Base-by-base conservation (phyloP, 768 basidiomycete species). In the Lactarius psammicola region DNA sequence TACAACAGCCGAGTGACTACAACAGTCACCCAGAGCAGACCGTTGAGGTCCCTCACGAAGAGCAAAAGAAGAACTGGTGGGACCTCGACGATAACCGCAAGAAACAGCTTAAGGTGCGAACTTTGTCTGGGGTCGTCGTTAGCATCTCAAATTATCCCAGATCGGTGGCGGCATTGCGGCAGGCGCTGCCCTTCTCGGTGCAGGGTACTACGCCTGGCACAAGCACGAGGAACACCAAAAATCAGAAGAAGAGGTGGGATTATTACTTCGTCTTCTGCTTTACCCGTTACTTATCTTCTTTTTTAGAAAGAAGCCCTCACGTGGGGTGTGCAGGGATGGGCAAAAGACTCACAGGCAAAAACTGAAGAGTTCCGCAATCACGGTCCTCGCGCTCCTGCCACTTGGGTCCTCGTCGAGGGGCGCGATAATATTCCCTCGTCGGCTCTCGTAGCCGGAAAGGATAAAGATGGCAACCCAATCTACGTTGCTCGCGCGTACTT, bases 401-500 rank as follows among this genome's bases (percentile, higher is more conserved):
- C 83, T 26, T 92, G 90, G 90, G 70, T 89, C 40, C 79, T 86
- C 57, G 82, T 78, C 44, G 76, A 84, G 49, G 87, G 87, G 59
- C 84, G 78, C 71, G 72, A 79, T 38, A 59, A 38, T 1, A 87
- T 90, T 64, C 89, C 89, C 33, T 71, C 70, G 3, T 77, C 78
- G 59, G 87, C 88, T 30, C 80, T 91, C 64, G 72, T 75, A 42
- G 68, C 23, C 4, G 85, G 84, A 10, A 87, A 85, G 17, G 78
- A 81, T 65, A 85, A 87, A 70, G 71, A 82, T 11, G 80, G 80
- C 36, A 74, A 81, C 72, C 74, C 73, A 20, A 72, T 90, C 63
- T 90, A 81, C 75, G 82, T 87, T 64, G 82, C 81, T 71, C 80
- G 90, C 61, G 83, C 79, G 26, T 88, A 80, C 75, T 71, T 79